phyloP scores from a whole-genome alignment of 23 red algal species.

The Chondrus crispus region DNA sequence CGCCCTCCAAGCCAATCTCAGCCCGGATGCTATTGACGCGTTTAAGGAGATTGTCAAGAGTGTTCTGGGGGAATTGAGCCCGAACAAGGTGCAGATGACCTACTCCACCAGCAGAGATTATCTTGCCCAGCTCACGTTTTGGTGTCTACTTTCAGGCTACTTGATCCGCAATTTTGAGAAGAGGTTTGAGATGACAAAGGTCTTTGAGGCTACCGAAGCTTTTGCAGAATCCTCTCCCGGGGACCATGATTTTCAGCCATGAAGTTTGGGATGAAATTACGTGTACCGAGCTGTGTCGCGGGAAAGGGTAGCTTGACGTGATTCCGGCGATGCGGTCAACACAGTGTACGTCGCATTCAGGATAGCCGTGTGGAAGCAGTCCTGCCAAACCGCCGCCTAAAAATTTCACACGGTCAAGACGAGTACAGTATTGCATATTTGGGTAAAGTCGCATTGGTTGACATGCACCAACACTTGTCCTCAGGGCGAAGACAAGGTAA shows the following conservation, averaged over 20 bases:
- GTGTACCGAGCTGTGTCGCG: too few relatives aligned
- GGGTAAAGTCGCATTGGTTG: too few relatives aligned
- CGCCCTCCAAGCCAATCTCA: slow-evolving; percentile 29
- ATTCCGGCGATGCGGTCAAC: too few relatives aligned
- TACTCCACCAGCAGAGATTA: slow-evolving; percentile 61
- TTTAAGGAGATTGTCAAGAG: slow-evolving; percentile 40
- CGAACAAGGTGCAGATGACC: slow-evolving; percentile 31
- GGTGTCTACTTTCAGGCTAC: slow-evolving; percentile 65
- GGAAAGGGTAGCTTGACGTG: too few relatives aligned
- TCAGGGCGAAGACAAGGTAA: too few relatives aligned
- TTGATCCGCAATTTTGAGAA: slow-evolving; percentile 64
- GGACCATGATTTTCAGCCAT: neutral
- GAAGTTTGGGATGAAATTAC: too few relatives aligned
- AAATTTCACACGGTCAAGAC: too few relatives aligned
- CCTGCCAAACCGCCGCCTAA: too few relatives aligned
- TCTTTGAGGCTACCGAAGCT: slow-evolving; percentile 38
- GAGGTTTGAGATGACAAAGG: slow-evolving; percentile 59
- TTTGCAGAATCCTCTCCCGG: neutral
- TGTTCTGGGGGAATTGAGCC: slow-evolving; percentile 40
- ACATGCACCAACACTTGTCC: too few relatives aligned
- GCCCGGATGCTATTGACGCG: slow-evolving; percentile 8
- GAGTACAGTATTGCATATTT: too few relatives aligned
- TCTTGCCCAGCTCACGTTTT: slow-evolving; percentile 46
- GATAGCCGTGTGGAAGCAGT: too few relatives aligned
- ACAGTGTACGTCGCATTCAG: too few relatives aligned